phyloP scores from a whole-genome alignment of 345 rosid species.

The Lumnitzera racemosa region DNA sequence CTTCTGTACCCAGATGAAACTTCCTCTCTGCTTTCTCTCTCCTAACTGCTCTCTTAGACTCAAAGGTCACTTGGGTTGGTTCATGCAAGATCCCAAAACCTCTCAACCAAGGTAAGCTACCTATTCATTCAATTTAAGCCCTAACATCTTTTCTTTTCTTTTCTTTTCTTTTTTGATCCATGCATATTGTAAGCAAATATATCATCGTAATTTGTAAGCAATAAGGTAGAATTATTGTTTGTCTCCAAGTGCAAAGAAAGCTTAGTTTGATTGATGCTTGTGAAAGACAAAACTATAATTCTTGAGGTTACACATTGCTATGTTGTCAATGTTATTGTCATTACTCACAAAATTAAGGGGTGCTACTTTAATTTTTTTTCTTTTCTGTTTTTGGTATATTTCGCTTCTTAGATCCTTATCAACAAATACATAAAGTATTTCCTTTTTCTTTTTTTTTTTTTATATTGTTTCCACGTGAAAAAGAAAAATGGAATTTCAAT shows the following conservation, averaged over 20 bases:
- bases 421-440: too few species aligned
- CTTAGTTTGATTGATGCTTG: too few species aligned
- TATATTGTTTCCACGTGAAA: too few species aligned
- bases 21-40: constrained; percentile 14
- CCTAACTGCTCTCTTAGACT: constrained; percentile 20
- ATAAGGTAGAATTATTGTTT: not conserved
- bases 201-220: not conserved
- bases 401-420: too few species aligned
- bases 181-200: not conserved
- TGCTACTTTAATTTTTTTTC: constrained; percentile 3
- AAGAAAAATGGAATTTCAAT: too few species aligned
- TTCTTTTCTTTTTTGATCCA: not conserved
- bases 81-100: constrained; percentile 87
- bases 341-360: constrained; percentile 3
- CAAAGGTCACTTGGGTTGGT: constrained; percentile 14
- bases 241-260: too few species aligned
- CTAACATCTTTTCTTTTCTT: not conserved
- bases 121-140: not conserved
- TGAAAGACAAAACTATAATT: too few species aligned
- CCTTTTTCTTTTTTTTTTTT: too few species aligned
- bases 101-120: constrained; percentile 54
- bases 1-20: constrained; percentile 29
- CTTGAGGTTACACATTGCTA: too few species aligned
- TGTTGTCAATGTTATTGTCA: too few species aligned
- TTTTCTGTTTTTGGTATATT: too few species aligned